phyloP scores from a whole-genome alignment of 805 yeast genomes.

The Blastobotrys robertii region DNA sequence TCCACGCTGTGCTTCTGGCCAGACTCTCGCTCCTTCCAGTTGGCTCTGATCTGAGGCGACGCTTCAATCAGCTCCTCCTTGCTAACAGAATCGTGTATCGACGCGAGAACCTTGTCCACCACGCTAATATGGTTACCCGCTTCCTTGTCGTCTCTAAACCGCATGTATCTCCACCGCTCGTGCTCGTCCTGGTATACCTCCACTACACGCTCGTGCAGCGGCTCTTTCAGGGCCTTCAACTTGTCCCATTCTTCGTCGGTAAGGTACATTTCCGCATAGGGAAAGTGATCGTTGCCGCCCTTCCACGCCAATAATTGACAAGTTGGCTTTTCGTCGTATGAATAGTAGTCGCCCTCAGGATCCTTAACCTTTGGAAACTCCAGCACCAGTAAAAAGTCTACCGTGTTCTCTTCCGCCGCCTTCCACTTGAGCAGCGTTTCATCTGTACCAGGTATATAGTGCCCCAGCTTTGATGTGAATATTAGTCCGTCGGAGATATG shows the following conservation, averaged over 20 bases:
- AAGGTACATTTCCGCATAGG: slow-evolving; percentile 54
- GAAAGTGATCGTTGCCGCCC: slow-evolving; percentile 49
- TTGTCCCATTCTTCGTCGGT: slow-evolving; percentile 72
- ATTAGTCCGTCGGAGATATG: slow-evolving; percentile 92
- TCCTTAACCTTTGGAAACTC: slow-evolving; percentile 52
- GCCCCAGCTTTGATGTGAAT: slow-evolving; percentile 82
- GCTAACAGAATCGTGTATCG: slow-evolving; percentile 79
- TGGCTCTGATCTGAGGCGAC: slow-evolving; percentile 44
- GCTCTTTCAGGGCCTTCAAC: slow-evolving; percentile 60
- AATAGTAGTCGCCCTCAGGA: slow-evolving; percentile 47
- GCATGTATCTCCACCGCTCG: slow-evolving; percentile 70
- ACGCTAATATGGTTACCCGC: slow-evolving; percentile 79
- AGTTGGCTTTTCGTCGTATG: slow-evolving; percentile 72
- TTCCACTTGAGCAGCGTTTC: slow-evolving; percentile 86
- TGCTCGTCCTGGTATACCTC: slow-evolving; percentile 66
- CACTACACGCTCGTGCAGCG: slow-evolving; percentile 78
- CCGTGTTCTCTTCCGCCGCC: slow-evolving; percentile 89
- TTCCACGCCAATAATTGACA: slow-evolving; percentile 68
- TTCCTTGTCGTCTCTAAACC: slow-evolving; percentile 88
- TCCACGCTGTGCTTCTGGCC: slow-evolving; percentile 1
- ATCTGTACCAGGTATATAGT: slow-evolving; percentile 86
- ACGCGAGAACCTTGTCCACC: slow-evolving; percentile 70
- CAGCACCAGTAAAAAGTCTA: slow-evolving; percentile 70
- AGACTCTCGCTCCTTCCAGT: slow-evolving; percentile 51
- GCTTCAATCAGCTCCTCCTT: slow-evolving; percentile 62